phyloP scores from a whole-genome alignment of 495 filamentous ascomycete species.

The Penicillium coprophilum region DNA sequence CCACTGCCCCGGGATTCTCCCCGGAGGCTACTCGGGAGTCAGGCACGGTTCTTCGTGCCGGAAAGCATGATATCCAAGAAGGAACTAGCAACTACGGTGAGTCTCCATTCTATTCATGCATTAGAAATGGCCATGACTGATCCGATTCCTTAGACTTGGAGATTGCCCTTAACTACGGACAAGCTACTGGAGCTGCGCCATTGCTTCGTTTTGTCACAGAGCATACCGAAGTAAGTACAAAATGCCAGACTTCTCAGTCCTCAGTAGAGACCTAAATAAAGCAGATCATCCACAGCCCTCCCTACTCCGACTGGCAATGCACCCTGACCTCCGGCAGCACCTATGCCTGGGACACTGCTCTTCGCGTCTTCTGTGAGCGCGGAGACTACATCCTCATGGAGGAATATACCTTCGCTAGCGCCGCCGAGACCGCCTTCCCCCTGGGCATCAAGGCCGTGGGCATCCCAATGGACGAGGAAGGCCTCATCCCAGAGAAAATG shows the following conservation, averaged over 20 bases:
- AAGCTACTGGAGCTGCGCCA: slow-evolving; percentile 82
- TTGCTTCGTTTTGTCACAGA: slow-evolving; percentile 86
- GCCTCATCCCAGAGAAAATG: slow-evolving; percentile 66
- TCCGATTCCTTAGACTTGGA: slow-evolving; percentile 57
- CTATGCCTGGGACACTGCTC: slow-evolving; percentile 70
- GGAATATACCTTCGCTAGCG: slow-evolving; percentile 80
- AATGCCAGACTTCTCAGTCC: neutral
- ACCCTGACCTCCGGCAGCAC: slow-evolving; percentile 75
- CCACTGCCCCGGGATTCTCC: slow-evolving; percentile 64
- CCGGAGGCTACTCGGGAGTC: slow-evolving; percentile 57
- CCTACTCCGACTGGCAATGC: slow-evolving; percentile 80
- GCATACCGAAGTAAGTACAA: slow-evolving; percentile 68
- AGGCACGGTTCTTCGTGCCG: slow-evolving; percentile 59
- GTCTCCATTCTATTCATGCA: slow-evolving; percentile 12
- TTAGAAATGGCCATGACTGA: slow-evolving; percentile 7
- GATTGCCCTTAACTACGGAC: slow-evolving; percentile 86
- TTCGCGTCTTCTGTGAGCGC: slow-evolving; percentile 72
- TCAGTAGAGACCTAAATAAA: slow-evolving; percentile 6
- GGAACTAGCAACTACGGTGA: slow-evolving; percentile 61
- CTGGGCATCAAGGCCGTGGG: slow-evolving; percentile 71
- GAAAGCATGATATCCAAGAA: slow-evolving; percentile 77
- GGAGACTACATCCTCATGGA: slow-evolving; percentile 78
- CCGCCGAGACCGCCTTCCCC: slow-evolving; percentile 76
- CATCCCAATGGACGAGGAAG: slow-evolving; percentile 75
- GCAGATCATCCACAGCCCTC: slow-evolving; percentile 44